These are phyloP conservation scores for Sextonia rubra DNA, from an alignment of 164 flowering plant genomes.

Conservation along the genomic window DNA sequence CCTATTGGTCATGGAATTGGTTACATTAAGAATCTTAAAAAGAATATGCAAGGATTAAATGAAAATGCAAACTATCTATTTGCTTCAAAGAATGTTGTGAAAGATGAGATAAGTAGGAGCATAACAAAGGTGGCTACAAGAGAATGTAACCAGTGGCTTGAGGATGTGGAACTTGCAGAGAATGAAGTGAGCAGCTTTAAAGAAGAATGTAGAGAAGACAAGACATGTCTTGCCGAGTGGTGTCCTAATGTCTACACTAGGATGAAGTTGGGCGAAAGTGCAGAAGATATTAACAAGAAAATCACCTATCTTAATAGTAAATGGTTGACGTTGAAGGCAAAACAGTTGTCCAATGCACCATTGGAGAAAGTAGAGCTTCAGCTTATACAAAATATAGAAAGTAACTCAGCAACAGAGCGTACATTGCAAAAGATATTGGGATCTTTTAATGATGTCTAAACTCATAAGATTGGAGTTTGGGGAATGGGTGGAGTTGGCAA, in stretches of 20 bases:
- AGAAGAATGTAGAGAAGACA: neutral
- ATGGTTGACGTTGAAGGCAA: neutral
- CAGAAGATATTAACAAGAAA: neutral
- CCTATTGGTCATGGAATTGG: neutral
- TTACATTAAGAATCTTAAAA: neutral
- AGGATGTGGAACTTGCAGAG: neutral
- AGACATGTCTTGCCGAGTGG: neutral
- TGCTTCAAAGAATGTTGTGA: neutral
- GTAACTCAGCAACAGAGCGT: neutral
- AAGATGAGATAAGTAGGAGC: neutral
- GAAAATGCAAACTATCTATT: neutral
- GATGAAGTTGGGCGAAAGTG: neutral
- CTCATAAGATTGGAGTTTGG: neutral
- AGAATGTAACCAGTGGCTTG: conserved; percentile 3
- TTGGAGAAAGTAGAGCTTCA: neutral
- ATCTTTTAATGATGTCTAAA: neutral
- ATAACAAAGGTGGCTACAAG: neutral
- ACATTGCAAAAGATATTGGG: conserved; percentile 1
- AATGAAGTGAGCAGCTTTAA: neutral
- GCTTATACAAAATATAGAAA: neutral
- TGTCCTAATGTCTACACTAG: neutral
- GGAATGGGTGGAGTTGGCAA: conserved; percentile 8
- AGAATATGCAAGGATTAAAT: neutral
- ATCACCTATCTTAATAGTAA: neutral
- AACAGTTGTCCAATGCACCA: neutral